Evolutionary conservation across 2,329 filamentous ascomycete species (phyloP), one percentile per base, ranked within the genome.

Genomic region (Aspergillus brunneoviolaceus): DNA sequence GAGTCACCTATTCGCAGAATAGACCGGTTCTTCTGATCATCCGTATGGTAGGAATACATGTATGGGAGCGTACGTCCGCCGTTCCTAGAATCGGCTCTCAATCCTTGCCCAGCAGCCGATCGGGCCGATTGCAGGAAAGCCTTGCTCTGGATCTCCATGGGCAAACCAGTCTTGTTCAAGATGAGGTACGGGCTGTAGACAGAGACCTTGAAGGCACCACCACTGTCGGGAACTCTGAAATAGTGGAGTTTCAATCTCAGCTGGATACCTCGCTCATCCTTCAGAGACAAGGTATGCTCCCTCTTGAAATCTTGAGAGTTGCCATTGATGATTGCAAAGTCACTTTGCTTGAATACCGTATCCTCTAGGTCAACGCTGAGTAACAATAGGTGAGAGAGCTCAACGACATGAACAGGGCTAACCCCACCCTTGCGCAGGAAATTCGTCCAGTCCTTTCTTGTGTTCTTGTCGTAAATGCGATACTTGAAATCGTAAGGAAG

Each of bases 401-500:
- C 94, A 19, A 98, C 94, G 10, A 98, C 93, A 73, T 99, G 95
- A 0, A 99, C 93, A 0, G 96, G 96, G 73, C 95, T 99, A 59
- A 98, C 89, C 14, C 96, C 96, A 27, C 96, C 95, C 76, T 97
- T 98, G 59, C 95, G 87, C 51, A 99, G 80, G 79, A 99, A 99
- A 74, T 99, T 99, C 4, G 92, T 96, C 95, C 95, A 99, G 74
- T 99, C 95, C 74, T 96, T 96, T 81, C 94, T 96, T 0, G 93
- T 97, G 74, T 96, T 96, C 80, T 96, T 97, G 80, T 99, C 95
- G 72, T 98, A 99, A 58, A 99, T 98, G 58, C 94, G 88, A 75
- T 99, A 99, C 77, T 99, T 98, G 86, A 99, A 99, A 76, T 99
- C 95, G 72, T 95, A 98, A 0, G 95, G 95, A 42, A 99, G 79